phyloP scores from a whole-genome alignment of 179 eudicot genomes.

The Pouteria campechiana region DNA sequence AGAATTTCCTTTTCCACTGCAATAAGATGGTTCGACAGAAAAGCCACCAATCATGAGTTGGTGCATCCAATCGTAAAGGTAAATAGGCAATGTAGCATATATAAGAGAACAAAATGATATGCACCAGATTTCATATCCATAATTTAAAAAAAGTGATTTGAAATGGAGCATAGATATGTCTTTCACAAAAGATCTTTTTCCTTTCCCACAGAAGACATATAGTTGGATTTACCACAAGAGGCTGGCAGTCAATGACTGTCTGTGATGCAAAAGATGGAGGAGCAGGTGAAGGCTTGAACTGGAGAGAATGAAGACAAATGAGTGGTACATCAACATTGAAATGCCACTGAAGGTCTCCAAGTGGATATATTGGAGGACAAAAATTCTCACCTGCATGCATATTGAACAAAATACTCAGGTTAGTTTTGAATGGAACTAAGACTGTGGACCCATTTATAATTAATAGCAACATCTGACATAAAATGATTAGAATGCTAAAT shows the following conservation, averaged over 20 bases:
- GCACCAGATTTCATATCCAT: too few species aligned
- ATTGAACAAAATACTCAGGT: background rate
- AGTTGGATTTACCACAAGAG: constrained; percentile 76
- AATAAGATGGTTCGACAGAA: too few species aligned
- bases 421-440: constrained; percentile 1
- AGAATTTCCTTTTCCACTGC: too few species aligned
- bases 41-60: too few species aligned
- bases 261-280: constrained; percentile 78
- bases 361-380: constrained; percentile 86
- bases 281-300: constrained; percentile 68
- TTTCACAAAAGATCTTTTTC: constrained; percentile 3
- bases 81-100: too few species aligned
- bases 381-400: constrained; percentile 47
- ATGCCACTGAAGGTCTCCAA: constrained; percentile 53
- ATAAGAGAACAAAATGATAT: too few species aligned
- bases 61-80: too few species aligned
- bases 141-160: background rate
- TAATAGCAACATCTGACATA: too few species aligned
- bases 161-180: background rate
- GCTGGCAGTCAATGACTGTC: constrained; percentile 72
- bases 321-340: constrained; percentile 49
- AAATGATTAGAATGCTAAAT: too few species aligned
- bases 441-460: too few species aligned
- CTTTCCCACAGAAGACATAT: too few species aligned
- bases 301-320: constrained; percentile 65